Evolutionary conservation across 75 land plant species (phyloP), one percentile per base, ranked within the genome.

Genomic region (Sequoiadendron giganteum): DNA sequence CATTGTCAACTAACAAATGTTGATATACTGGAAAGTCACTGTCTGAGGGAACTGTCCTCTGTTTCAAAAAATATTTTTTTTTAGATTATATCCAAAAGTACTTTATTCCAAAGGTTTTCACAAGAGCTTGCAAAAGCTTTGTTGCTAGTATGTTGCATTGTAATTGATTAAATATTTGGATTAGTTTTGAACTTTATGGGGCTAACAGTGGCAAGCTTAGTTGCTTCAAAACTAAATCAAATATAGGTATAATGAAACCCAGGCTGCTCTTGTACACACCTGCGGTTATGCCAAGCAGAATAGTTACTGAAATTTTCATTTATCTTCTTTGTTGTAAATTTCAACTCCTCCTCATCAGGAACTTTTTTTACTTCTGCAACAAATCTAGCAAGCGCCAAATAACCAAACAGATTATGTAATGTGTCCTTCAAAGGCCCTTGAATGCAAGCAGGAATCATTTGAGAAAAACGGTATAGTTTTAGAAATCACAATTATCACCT

Each of bases 241-340:
- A 52, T 28, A 85, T 61, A 58, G 15, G 25, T 78, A 73, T 30
- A 80, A 39, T 73, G 32, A 82, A 86, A 38, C 75, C 19, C 61
- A 56, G 85, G 1, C 68, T 82, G 84, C 18, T 40, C 49, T 28
- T 5, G 14, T 28, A 28, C 83, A 83, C 89, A 97, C 99, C 99
- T 97, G 45, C 99, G 95, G 88, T 97, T 95, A 87, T 98, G 99
- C 99, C 99, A 98, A 4, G 99, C 97, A 84, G 99, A 98, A 86
- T 98, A 98, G 86, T 98, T 98, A 90, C 99, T 98, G 85, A 98
- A 95, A 91, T 97, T 98, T n/a, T 88, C 89, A 48, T 95, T 86
- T 38, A 98, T 95, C 91, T 94, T 95, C 40, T 93, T 92, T 21
- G 90, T 95, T 3, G 97, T 95, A 86, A 93, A 97, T 68, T 94